phyloP scores from a whole-genome alignment of 352 stramenopile genomes.

The Salisapilia sapeloensis region DNA sequence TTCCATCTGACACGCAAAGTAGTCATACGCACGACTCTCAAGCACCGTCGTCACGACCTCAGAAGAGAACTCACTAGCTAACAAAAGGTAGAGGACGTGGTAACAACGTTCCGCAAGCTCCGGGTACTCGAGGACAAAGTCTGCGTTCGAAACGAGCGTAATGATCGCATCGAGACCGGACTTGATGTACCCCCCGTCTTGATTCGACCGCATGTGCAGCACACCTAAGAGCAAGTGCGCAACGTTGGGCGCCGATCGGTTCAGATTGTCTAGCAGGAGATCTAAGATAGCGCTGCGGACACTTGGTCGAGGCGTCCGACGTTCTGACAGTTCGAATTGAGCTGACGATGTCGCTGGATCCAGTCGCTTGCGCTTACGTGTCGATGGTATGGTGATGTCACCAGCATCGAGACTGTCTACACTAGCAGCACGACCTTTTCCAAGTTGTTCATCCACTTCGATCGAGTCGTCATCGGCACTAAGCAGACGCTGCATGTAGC shows the following conservation, averaged over 20 bases:
- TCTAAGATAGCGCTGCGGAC: constrained; percentile 58
- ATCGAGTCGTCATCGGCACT: constrained; percentile 9
- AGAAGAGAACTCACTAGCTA: constrained; percentile 57
- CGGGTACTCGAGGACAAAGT: constrained; percentile 48
- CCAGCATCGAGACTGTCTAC: constrained; percentile 6
- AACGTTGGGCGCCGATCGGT: constrained; percentile 58
- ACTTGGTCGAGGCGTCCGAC: background rate
- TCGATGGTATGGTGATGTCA: constrained; percentile 13
- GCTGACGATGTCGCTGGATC: constrained; percentile 6
- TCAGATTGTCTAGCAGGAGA: constrained; percentile 59
- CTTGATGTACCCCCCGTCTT: constrained; percentile 15
- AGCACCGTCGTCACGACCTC: constrained; percentile 24
- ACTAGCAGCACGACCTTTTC: constrained; percentile 1
- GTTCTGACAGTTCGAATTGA: constrained; percentile 7
- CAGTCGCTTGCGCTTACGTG: constrained; percentile 21
- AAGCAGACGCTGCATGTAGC: constrained; percentile 66
- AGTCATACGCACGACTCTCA: constrained; percentile 41
- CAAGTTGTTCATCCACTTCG: constrained; percentile 3
- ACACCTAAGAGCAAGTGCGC: constrained; percentile 52
- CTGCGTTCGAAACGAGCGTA: constrained; percentile 47
- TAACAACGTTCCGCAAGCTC: constrained; percentile 46
- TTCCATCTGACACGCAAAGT: constrained; percentile 45
- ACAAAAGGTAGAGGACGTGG: constrained; percentile 38
- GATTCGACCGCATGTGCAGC: constrained; percentile 13
- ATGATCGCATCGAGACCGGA: constrained; percentile 48